These are phyloP conservation scores for Rhodotorula glutinis DNA, from an alignment of 1,284 basidiomycete species.

Conservation along the genomic window DNA sequence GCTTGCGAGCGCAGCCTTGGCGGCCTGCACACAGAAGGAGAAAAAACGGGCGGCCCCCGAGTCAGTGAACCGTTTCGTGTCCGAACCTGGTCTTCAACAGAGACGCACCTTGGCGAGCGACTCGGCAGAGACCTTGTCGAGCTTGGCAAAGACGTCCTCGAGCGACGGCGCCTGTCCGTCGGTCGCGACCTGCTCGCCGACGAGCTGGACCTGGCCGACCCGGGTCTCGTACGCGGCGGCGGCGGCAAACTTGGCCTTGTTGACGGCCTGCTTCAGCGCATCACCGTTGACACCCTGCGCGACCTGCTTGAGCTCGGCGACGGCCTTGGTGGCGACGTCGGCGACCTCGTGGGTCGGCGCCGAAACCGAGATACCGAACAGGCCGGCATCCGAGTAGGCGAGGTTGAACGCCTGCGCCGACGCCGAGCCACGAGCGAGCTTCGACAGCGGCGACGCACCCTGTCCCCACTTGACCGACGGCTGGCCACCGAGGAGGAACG, in stretches of 20 bases:
- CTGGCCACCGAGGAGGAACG: constrained; percentile 66
- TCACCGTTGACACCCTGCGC: constrained; percentile 60
- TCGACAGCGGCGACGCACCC: constrained; percentile 65
- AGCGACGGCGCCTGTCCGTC: constrained; percentile 48
- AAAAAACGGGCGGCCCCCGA: too few relatives aligned
- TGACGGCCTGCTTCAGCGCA: constrained; percentile 71
- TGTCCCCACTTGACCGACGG: constrained; percentile 80
- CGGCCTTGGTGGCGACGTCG: constrained; percentile 63
- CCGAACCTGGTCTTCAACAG: too few relatives aligned
- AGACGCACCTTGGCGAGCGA: constrained; percentile 44
- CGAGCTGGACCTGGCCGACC: constrained; percentile 34
- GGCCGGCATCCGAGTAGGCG: constrained; percentile 82
- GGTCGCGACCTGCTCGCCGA: constrained; percentile 38
- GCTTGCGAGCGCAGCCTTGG: constrained; percentile 57
- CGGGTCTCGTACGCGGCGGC: constrained; percentile 67
- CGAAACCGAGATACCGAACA: constrained; percentile 76
- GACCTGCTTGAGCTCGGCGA: constrained; percentile 64
- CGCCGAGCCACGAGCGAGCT: constrained; percentile 49
- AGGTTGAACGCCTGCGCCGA: constrained; percentile 70
- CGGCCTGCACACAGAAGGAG: constrained; percentile 42
- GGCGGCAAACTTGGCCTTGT: constrained; percentile 79
- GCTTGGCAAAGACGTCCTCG: constrained; percentile 42
- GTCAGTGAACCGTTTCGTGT: too few relatives aligned
- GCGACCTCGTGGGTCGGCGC: constrained; percentile 56
- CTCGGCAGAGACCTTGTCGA: constrained; percentile 45